A percentile compares a stretch with the other conserved stretches of the same genome.
Evolutionary conservation across 2,329 filamentous ascomycete genomes (phyloP).

Genomic region (Pseudovirgaria hyperparasitica): DNA sequence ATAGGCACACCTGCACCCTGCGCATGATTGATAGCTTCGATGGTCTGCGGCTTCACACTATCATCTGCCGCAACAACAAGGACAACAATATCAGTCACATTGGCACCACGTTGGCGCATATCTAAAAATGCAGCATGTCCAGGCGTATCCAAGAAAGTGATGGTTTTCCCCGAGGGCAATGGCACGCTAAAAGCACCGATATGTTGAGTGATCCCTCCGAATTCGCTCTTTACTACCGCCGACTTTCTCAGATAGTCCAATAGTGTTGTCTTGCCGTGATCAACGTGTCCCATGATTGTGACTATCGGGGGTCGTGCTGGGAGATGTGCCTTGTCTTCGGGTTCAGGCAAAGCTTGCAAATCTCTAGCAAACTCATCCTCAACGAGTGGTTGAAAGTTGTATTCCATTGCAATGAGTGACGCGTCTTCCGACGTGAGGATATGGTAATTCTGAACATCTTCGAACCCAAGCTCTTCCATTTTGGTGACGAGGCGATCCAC

Average conservation of each 20-base stretch:
- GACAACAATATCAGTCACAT: slow-evolving; percentile 93
- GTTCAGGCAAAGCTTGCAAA: slow-evolving; percentile 47
- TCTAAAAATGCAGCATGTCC: slow-evolving; percentile 91
- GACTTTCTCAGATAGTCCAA: slow-evolving; percentile 88
- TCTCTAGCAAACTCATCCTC: slow-evolving; percentile 59
- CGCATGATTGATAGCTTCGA: slow-evolving; percentile 93
- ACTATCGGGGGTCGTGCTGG: slow-evolving; percentile 80
- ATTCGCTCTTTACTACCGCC: slow-evolving; percentile 79
- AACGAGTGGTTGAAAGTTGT: slow-evolving; percentile 76
- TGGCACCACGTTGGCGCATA: slow-evolving; percentile 91
- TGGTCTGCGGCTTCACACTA: slow-evolving; percentile 91
- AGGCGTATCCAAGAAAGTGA: slow-evolving; percentile 94
- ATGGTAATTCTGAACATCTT: slow-evolving; percentile 69
- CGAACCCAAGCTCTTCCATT: slow-evolving; percentile 77
- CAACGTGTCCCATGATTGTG: slow-evolving; percentile 98
- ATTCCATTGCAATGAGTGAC: slow-evolving; percentile 80
- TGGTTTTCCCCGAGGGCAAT: slow-evolving; percentile 69
- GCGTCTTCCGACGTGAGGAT: slow-evolving; percentile 86
- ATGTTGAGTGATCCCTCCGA: slow-evolving; percentile 95
- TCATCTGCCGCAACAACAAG: slow-evolving; percentile 94
- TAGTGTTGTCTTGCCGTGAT: slow-evolving; percentile 95
- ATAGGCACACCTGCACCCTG: slow-evolving; percentile 79
- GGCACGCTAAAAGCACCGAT: slow-evolving; percentile 93
- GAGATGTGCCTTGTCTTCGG: slow-evolving; percentile 52
- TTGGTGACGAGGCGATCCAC: slow-evolving; percentile 59